Conservation (phyloP, 1,139 yeast genomes). For the Protomyces lactucae-debilis region DNA sequence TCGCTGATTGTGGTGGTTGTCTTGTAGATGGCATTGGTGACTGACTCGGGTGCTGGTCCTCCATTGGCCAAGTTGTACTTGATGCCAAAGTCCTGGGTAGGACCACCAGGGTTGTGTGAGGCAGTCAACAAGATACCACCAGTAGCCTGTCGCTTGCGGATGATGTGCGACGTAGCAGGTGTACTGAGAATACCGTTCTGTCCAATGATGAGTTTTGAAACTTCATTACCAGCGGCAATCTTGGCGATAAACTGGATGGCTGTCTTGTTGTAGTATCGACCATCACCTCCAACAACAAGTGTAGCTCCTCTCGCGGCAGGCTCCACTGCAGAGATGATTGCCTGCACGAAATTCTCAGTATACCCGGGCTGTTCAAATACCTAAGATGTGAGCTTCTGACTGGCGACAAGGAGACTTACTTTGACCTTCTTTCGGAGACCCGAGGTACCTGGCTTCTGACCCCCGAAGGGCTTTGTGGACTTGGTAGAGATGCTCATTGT, state of each 20-base stretch:
- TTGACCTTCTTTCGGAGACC: constrained; percentile 88
- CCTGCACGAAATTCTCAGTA: constrained; percentile 90
- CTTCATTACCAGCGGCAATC: constrained; percentile 90
- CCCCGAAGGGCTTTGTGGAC: constrained; percentile 70
- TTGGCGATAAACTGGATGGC: constrained; percentile 76
- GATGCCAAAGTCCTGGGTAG: constrained; percentile 85
- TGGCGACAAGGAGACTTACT: not conserved
- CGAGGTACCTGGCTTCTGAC: constrained; percentile 97
- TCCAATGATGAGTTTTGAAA: constrained; percentile 68
- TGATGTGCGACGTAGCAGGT: constrained; percentile 92
- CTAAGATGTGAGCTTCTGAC: not conserved
- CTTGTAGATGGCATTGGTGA: constrained; percentile 80
- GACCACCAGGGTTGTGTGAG: constrained; percentile 97
- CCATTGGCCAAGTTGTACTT: constrained; percentile 93
- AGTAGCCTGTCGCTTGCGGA: constrained; percentile 70
- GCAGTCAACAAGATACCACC: constrained; percentile 97
- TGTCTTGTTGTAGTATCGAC: constrained; percentile 79
- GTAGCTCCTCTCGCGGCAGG: constrained; percentile 74
- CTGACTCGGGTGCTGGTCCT: constrained; percentile 98
- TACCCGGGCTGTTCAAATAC: constrained; percentile 78
- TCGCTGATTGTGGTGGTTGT: constrained; percentile 54
- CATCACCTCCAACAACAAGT: constrained; percentile 94
- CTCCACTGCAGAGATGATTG: constrained; percentile 80
- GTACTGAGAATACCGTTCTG: constrained; percentile 84
- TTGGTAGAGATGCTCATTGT: constrained; percentile 36